A percentile compares a stretch with the other conserved stretches of the same genome.
phyloP scores from a whole-genome alignment of 169 alveolate genomes.

The Plasmodium malariae region DNA sequence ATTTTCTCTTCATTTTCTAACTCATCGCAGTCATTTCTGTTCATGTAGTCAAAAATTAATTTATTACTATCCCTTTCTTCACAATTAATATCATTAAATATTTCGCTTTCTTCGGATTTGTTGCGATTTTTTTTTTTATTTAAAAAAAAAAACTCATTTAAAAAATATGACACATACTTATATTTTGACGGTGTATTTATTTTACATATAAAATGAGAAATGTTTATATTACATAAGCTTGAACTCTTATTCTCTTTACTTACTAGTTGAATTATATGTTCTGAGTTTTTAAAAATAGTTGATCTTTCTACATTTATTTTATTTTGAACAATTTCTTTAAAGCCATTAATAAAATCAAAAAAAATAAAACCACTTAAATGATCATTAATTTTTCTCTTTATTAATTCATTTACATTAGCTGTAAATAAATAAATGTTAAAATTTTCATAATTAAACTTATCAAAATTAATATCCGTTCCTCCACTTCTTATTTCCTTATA shows the following conservation, averaged over 20 bases:
- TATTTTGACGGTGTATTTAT: conserved; percentile 68
- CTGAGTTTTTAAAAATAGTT: conserved; percentile 20
- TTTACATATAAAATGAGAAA: conserved; percentile 65
- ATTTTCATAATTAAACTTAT: conserved; percentile 15
- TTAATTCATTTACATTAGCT: conserved; percentile 53
- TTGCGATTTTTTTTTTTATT: conserved; percentile 16
- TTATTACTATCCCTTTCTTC: conserved; percentile 17
- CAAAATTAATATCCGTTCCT: conserved; percentile 4
- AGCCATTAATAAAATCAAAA: conserved; percentile 67
- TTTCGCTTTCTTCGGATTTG: not conserved
- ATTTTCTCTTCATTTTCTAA: conserved; percentile 32
- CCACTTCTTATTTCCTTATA: conserved; percentile 2
- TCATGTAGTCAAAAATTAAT: conserved; percentile 28
- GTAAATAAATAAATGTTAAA: conserved; percentile 60
- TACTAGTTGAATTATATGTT: conserved; percentile 30
- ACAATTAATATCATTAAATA: not conserved
- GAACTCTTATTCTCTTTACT: conserved; percentile 48
- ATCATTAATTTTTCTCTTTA: conserved; percentile 45
- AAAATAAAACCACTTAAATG: conserved; percentile 59
- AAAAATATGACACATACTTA: conserved; percentile 73
- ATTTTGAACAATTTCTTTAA: conserved; percentile 57
- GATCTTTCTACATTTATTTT: conserved; percentile 29
- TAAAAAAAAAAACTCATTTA: conserved; percentile 56
- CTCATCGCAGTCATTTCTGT: not conserved
- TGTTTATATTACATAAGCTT: conserved; percentile 58